A percentile compares a stretch with the other conserved stretches of the same genome.
phyloP scores from a whole-genome alignment of 148 eudicot species.

The Amaranthus hypochondriacus region DNA sequence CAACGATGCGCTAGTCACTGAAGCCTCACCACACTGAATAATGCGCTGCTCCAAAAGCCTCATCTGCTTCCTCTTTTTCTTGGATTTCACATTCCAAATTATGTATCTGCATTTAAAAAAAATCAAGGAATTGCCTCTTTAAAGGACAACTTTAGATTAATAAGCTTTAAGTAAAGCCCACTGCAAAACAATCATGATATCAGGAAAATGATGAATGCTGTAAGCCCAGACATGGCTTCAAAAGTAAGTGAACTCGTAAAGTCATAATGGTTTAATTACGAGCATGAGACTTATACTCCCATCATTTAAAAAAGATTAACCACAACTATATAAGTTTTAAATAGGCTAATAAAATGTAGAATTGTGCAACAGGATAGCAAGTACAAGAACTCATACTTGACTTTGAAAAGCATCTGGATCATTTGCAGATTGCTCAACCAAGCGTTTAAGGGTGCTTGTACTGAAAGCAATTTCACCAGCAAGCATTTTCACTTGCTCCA shows the following conservation, averaged over 20 bases:
- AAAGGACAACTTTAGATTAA: not conserved
- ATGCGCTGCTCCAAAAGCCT: constrained; percentile 83
- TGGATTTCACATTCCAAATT: constrained; percentile 79
- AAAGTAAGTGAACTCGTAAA: not conserved
- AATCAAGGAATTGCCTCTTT: too few relatives aligned
- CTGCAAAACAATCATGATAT: not conserved
- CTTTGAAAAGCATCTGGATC: constrained; percentile 75
- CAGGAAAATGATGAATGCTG: not conserved
- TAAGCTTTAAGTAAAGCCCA: not conserved
- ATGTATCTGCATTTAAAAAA: constrained; percentile 50
- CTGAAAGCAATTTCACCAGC: constrained; percentile 97
- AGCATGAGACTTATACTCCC: not conserved
- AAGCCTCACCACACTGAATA: constrained; percentile 70
- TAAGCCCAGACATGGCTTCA: not conserved
- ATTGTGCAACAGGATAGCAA: not conserved
- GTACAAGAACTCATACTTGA: constrained; percentile 44
- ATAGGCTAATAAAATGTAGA: too few relatives aligned
- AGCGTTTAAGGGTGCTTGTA: constrained; percentile 88
- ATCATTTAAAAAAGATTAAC: not conserved
- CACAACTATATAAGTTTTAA: not conserved
- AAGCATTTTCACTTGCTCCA: constrained; percentile 99
- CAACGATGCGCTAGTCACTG: constrained; percentile 72
- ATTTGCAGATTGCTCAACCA: constrained; percentile 78
- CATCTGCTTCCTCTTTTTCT: constrained; percentile 85
- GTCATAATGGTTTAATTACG: not conserved